phyloP scores from a whole-genome alignment of 352 stramenopile genomes.

The Pythium dissimile region DNA sequence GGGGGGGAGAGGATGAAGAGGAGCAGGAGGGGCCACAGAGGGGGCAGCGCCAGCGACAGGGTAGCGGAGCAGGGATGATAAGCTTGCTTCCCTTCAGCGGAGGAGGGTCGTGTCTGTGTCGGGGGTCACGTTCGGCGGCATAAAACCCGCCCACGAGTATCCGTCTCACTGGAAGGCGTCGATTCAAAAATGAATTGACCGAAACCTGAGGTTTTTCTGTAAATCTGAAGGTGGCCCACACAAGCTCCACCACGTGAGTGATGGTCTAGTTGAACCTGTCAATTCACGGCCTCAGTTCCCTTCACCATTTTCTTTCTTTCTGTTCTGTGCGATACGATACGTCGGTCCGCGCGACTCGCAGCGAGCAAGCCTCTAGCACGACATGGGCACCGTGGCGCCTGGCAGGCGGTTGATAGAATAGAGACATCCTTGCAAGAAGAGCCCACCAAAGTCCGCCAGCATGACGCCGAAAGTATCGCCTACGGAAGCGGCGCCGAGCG shows the following conservation, averaged over 20 bases:
- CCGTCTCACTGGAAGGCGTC: neutral
- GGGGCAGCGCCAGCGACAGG: neutral
- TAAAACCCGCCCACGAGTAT: constrained; percentile 20
- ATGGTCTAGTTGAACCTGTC: constrained; percentile 1
- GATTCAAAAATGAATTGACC: constrained; percentile 26
- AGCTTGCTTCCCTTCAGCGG: too few species aligned
- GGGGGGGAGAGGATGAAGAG: neutral
- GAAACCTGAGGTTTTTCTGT: constrained; percentile 6
- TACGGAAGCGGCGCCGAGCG: constrained; percentile 84
- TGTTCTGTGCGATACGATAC: too few species aligned
- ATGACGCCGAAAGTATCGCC: constrained; percentile 89
- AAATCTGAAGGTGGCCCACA: constrained; percentile 14
- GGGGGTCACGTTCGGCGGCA: constrained; percentile 1
- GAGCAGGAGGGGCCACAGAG: neutral
- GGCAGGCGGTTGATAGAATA: constrained; percentile 81
- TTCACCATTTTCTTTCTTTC: too few species aligned
- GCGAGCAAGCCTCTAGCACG: constrained; percentile 36
- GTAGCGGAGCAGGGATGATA: neutral
- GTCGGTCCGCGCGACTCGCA: too few species aligned
- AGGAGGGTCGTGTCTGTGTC: constrained; percentile 12
- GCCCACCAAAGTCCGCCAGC: constrained; percentile 80
- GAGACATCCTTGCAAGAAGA: constrained; percentile 91
- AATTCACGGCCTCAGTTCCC: neutral
- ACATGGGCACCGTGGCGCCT: constrained; percentile 52
- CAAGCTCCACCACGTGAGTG: neutral